Conservation (phyloP, 805 yeast genomes). For the Sporopachydermia quercuum region DNA sequence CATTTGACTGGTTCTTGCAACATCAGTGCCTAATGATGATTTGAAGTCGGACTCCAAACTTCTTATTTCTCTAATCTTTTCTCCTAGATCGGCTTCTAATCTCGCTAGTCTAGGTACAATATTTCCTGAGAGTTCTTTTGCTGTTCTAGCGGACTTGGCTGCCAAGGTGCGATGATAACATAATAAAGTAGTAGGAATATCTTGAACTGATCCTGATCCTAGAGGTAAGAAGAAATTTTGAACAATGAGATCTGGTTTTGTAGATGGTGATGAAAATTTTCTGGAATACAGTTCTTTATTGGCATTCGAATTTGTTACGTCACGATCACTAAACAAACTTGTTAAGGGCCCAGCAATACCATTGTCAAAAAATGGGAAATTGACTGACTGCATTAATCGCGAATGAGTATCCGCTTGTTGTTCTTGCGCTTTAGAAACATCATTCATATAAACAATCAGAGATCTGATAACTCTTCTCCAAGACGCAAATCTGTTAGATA, state of each 20-base stretch:
- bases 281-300: not conserved
- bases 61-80: conserved; percentile 66
- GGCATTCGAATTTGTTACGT: not conserved
- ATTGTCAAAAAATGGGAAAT: conserved; percentile 33
- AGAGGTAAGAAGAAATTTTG: not conserved
- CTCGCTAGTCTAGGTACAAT: conserved; percentile 44
- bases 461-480: conserved; percentile 77
- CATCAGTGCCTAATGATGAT: conserved; percentile 45
- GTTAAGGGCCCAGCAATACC: not conserved
- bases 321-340: not conserved
- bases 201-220: conserved; percentile 34
- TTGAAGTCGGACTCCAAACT: conserved; percentile 62
- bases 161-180: conserved; percentile 37
- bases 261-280: not conserved
- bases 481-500: conserved; percentile 70
- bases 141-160: conserved; percentile 31
- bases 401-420: conserved; percentile 74
- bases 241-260: not conserved
- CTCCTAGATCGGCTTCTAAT: conserved; percentile 47
- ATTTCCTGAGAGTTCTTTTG: conserved; percentile 37
- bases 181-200: conserved; percentile 36
- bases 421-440: conserved; percentile 74
- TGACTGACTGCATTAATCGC: conserved; percentile 66
- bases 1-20: conserved; percentile 42
- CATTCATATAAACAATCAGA: conserved; percentile 58